A percentile compares a stretch with the other conserved stretches of the same genome.
phyloP scores from a whole-genome alignment of 2,329 filamentous ascomycete genomes.

The Ophiostoma fasciatum region DNA sequence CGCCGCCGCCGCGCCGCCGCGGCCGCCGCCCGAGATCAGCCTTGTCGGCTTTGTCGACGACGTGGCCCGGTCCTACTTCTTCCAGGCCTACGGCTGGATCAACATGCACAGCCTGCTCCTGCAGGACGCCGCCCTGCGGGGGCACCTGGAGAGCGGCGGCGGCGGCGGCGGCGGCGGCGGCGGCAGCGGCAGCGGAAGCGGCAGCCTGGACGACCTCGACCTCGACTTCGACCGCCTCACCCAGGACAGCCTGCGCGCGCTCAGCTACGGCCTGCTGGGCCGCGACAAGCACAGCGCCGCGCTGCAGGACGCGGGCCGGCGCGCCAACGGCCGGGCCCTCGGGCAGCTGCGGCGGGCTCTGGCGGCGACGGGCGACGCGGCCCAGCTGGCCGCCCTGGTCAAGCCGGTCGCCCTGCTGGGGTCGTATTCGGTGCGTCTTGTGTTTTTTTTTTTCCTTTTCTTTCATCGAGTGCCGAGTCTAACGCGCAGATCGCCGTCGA shows the following conservation, averaged over 20 bases:
- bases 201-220: not conserved
- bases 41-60: slow-evolving; percentile 15
- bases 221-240: not conserved
- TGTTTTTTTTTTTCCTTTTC: not conserved
- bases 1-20: not conserved
- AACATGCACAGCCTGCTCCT: slow-evolving; percentile 17
- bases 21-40: slow-evolving; percentile 10
- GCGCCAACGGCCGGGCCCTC: slow-evolving; percentile 9
- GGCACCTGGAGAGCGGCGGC: slow-evolving; percentile 9
- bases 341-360: slow-evolving; percentile 5
- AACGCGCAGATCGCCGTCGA: slow-evolving; percentile 14
- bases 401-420: slow-evolving; percentile 13
- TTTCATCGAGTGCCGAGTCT: no score
- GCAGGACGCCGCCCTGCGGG: slow-evolving; percentile 12
- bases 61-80: slow-evolving; percentile 16
- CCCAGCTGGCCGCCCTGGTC: slow-evolving; percentile 9
- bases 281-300: slow-evolving; percentile 9
- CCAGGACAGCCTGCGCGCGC: slow-evolving; percentile 12
- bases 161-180: not conserved
- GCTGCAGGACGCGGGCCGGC: slow-evolving; percentile 8
- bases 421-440: slow-evolving; percentile 10
- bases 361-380: slow-evolving; percentile 4
- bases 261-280: slow-evolving; percentile 12
- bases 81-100: slow-evolving; percentile 16
- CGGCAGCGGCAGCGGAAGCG: no score